Percentiles rank a stretch among this genome's conserved stretches.
Conservation (phyloP, 2,329 filamentous ascomycete species). For the Diaporthe ilicicola region DNA sequence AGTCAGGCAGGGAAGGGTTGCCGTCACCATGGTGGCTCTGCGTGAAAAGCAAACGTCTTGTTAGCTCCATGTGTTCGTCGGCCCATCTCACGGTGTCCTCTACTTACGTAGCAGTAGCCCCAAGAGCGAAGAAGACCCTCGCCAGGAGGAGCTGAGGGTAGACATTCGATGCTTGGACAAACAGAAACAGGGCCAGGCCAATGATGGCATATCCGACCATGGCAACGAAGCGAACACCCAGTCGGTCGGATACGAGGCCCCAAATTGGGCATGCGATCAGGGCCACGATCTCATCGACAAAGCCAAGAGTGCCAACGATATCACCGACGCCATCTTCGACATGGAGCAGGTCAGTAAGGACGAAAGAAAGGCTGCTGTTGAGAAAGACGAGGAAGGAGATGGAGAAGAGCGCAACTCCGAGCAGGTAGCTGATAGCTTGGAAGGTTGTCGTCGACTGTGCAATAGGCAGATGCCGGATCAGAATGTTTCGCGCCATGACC, state of each 20-base stretch:
- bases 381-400: slow-evolving; percentile 92
- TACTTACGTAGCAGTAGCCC: slow-evolving; percentile 83
- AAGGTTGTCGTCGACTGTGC: slow-evolving; percentile 65
- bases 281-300: slow-evolving; percentile 84
- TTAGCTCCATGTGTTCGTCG: background rate
- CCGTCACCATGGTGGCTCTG: slow-evolving; percentile 94
- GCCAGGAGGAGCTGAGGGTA: slow-evolving; percentile 90
- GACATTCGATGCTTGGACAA: slow-evolving; percentile 86
- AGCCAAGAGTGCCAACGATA: slow-evolving; percentile 84
- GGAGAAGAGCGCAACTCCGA: slow-evolving; percentile 84
- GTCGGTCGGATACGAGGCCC: slow-evolving; percentile 79
- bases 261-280: slow-evolving; percentile 82
- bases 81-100: background rate
- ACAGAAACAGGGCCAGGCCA: slow-evolving; percentile 76
- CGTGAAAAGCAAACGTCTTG: slow-evolving; percentile 8
- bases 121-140: slow-evolving; percentile 86
- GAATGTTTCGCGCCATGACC: slow-evolving; percentile 34
- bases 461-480: slow-evolving; percentile 64
- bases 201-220: slow-evolving; percentile 86
- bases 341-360: slow-evolving; percentile 83
- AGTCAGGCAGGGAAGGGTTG: slow-evolving; percentile 80
- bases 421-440: slow-evolving; percentile 78
- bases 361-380: slow-evolving; percentile 84
- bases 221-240: slow-evolving; percentile 77
- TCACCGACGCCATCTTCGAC: slow-evolving; percentile 78